Conservation (phyloP, 768 basidiomycete genomes). For the Paxillus ammoniavirescens region DNA sequence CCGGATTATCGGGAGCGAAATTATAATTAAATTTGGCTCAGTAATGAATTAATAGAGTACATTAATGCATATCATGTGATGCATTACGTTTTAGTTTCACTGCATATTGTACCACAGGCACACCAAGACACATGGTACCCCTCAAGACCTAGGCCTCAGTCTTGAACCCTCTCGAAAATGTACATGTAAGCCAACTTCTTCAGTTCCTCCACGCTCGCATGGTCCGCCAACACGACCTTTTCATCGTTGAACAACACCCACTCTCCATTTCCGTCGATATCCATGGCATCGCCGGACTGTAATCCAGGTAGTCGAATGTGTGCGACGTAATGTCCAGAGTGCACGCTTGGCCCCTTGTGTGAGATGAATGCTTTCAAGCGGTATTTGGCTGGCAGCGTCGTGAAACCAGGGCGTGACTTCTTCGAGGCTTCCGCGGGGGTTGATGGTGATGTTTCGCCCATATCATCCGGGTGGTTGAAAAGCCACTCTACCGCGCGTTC, state of each 20-base stretch:
- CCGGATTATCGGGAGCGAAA: no score
- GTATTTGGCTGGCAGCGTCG: slow-evolving; percentile 70
- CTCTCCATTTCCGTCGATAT: slow-evolving; percentile 36
- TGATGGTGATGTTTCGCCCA: slow-evolving; percentile 51
- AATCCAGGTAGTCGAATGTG: slow-evolving; percentile 48
- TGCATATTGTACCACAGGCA: no score
- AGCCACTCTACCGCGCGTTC: slow-evolving; percentile 96
- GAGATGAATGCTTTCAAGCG: slow-evolving; percentile 91
- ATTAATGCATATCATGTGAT: no score
- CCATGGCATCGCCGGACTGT: slow-evolving; percentile 23
- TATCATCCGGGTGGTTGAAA: slow-evolving; percentile 90
- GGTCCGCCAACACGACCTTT: slow-evolving; percentile 90
- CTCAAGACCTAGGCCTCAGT: no score
- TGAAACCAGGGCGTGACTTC: slow-evolving; percentile 47
- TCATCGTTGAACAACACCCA: slow-evolving; percentile 98
- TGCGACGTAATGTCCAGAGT: slow-evolving; percentile 92
- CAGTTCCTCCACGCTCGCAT: slow-evolving; percentile 75
- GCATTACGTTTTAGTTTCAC: no score
- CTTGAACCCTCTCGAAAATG: slow-evolving; percentile 63
- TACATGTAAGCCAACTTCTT: slow-evolving; percentile 91
- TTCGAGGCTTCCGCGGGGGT: slow-evolving; percentile 15
- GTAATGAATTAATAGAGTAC: no score
- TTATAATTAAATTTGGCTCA: no score
- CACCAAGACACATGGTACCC: no score
- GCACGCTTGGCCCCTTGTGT: slow-evolving; percentile 94